Conservation (phyloP, 148 eudicot species). For the Chenopodium formosanum region DNA sequence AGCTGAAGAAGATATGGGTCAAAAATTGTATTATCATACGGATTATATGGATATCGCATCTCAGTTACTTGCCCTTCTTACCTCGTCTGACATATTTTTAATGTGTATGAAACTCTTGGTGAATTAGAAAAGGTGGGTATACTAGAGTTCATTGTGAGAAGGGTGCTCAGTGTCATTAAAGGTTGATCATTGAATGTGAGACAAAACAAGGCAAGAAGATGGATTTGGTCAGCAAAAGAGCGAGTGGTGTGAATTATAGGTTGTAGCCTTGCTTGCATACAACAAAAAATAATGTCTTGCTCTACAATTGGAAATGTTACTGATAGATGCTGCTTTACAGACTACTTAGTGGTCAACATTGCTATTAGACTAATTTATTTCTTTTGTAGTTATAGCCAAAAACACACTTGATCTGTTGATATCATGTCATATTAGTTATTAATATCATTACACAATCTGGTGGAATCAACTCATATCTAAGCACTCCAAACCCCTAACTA, state of each 20-base stretch:
- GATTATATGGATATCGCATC: too few species aligned
- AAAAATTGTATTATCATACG: background rate
- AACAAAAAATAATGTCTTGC: background rate
- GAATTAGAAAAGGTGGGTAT: background rate
- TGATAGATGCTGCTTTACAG: background rate
- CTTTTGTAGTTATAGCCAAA: background rate
- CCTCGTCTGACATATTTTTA: background rate
- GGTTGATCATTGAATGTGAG: background rate
- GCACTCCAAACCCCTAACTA: constrained; percentile 27
- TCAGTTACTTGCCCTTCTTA: background rate
- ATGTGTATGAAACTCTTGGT: background rate
- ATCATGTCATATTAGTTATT: constrained; percentile 19
- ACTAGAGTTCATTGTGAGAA: background rate
- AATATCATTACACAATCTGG: constrained; percentile 21
- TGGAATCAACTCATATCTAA: constrained; percentile 24
- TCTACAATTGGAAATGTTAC: background rate
- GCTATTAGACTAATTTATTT: background rate
- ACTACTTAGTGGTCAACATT: background rate
- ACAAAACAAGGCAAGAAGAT: background rate
- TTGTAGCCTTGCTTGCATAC: background rate
- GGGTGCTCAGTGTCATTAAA: background rate
- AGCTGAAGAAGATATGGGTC: background rate
- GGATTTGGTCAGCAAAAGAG: background rate
- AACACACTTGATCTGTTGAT: background rate
- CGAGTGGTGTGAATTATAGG: background rate